phyloP scores from a whole-genome alignment of 2,329 filamentous ascomycete species.

The Cladosporium sp. region DNA sequence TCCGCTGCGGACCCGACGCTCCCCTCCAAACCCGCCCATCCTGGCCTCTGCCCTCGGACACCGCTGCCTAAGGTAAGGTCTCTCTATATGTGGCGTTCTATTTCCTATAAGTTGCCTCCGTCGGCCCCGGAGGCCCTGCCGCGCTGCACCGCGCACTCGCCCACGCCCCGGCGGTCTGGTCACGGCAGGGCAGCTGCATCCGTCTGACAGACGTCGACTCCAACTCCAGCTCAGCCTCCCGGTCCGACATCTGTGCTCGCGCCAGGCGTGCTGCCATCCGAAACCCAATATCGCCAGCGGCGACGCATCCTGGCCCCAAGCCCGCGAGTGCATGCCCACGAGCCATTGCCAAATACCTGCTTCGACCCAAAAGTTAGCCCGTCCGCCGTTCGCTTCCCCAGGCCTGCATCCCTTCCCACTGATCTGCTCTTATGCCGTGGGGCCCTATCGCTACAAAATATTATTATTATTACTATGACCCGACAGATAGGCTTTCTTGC shows the following conservation, averaged over 20 bases:
- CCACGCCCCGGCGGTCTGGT: constrained; percentile 6
- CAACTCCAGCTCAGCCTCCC: constrained; percentile 4
- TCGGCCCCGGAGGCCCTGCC: constrained; percentile 7
- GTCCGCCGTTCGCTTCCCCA: constrained; percentile 5
- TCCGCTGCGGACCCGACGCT: neutral
- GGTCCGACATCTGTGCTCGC: constrained; percentile 6
- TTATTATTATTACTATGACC: constrained; percentile 8
- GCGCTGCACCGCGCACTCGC: constrained; percentile 4
- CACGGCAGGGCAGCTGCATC: constrained; percentile 6
- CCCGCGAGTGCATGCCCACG: constrained; percentile 4
- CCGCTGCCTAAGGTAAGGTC: constrained; percentile 8
- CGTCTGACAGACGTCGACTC: neutral
- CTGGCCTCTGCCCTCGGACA: neutral
- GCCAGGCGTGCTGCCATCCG: constrained; percentile 9
- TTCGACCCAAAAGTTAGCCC: constrained; percentile 10
- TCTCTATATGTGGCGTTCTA: constrained; percentile 6
- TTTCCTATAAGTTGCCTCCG: constrained; percentile 1
- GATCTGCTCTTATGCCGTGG: constrained; percentile 9
- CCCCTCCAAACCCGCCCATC: neutral
- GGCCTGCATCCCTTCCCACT: constrained; percentile 1
- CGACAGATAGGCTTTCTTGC: constrained; percentile 11
- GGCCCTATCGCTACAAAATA: constrained; percentile 9
- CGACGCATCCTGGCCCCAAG: constrained; percentile 3
- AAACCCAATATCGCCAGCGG: constrained; percentile 10
- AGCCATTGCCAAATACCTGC: constrained; percentile 4